A percentile compares a stretch with the other conserved stretches of the same genome.
Evolutionary conservation across 108 stramenopile genomes (phyloP).

Genomic region (Fragilaria crotonensis): DNA sequence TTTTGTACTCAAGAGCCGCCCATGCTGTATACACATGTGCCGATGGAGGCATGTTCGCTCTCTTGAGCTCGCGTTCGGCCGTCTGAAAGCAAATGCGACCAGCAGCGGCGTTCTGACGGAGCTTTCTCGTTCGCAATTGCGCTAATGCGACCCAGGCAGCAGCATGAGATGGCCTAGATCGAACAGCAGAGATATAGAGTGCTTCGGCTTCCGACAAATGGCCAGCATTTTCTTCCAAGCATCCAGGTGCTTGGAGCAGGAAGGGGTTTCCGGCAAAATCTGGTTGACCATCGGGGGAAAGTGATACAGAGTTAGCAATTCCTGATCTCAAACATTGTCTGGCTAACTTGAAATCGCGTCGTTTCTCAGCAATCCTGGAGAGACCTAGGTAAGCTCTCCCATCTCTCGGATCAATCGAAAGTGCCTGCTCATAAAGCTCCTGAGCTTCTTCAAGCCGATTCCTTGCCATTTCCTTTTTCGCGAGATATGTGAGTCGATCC

Average conservation of each 20-base stretch:
- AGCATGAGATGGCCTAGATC: conserved; percentile 73
- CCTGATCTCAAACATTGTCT: conserved; percentile 46
- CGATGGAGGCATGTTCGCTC: conserved; percentile 50
- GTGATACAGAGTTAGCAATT: conserved; percentile 36
- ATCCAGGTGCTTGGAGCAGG: conserved; percentile 73
- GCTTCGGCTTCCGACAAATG: conserved; percentile 67
- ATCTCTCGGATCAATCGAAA: conserved; percentile 65
- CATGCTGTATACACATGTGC: conserved; percentile 83
- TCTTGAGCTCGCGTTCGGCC: conserved; percentile 60
- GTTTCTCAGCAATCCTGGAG: conserved; percentile 63
- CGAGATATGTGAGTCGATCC: conserved; percentile 62
- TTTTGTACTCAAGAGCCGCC: conserved; percentile 78
- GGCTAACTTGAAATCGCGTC: conserved; percentile 66
- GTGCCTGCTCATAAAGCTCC: conserved; percentile 44
- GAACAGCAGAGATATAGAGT: conserved; percentile 54
- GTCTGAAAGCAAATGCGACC: conserved; percentile 72
- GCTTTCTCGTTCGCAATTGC: conserved; percentile 73
- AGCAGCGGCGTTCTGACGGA: conserved; percentile 60
- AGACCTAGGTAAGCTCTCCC: conserved; percentile 82
- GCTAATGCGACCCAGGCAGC: conserved; percentile 81
- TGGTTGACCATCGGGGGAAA: conserved; percentile 7
- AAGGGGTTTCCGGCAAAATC: conserved; percentile 77
- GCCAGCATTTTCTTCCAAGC: conserved; percentile 72
- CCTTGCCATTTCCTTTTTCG: conserved; percentile 58
- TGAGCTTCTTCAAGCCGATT: conserved; percentile 59